Base-by-base conservation (phyloP, 202 grass and related monocot genomes). In the Saccharum hybrid region DNA sequence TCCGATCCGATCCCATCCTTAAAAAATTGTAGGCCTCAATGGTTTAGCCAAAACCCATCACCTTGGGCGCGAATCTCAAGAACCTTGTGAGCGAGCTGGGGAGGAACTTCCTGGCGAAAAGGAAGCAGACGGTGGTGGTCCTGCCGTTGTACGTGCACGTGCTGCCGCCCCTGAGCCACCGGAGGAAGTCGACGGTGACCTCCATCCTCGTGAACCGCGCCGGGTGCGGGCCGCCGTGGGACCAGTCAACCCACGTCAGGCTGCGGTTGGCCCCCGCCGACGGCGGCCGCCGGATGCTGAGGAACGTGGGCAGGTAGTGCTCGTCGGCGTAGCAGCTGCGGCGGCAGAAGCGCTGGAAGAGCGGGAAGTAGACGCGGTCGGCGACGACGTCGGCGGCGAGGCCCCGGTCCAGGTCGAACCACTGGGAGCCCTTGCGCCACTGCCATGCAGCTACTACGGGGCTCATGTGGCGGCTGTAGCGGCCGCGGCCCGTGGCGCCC, bases 401-500 rank as follows among this genome's bases (percentile, higher is more conserved):
- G 1, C 6, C 13, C 11, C 92, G 84, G 33, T 94, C 86, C 0
- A 93, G 30, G 48, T 94, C 92, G 23, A 97, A 97, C 94, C 94
- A 97, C 65, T 97, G 92, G 0, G 88, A 87, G 19, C 94, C 94
- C 82, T 97, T 94, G 67, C 94, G 81, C 94, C 94, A 97, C 72
- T 97, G 88, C 1, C 16, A 5, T 3, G n/a, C 9, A 7, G 76
- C 0, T 1, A 94, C 66, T 5, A 63, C 10, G 1, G 92, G 90
- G 11, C 66, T 51, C 94, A 97, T 97, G 30, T 49, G 43, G 26
- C 13, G 79, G 33, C 38, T 81, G 76, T 94, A 94, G 1, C 94
- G 83, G 8, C 94, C 90, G 0, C 92, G 72, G 2, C 94, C 94
- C 0, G 75, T 80, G 4, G 40, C 56, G 0, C 92, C 78, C 0